Percentiles rank a stretch among this genome's conserved stretches.
phyloP scores from a whole-genome alignment of 2,329 filamentous ascomycete species.

The Pseudogymnoascus sp. region DNA sequence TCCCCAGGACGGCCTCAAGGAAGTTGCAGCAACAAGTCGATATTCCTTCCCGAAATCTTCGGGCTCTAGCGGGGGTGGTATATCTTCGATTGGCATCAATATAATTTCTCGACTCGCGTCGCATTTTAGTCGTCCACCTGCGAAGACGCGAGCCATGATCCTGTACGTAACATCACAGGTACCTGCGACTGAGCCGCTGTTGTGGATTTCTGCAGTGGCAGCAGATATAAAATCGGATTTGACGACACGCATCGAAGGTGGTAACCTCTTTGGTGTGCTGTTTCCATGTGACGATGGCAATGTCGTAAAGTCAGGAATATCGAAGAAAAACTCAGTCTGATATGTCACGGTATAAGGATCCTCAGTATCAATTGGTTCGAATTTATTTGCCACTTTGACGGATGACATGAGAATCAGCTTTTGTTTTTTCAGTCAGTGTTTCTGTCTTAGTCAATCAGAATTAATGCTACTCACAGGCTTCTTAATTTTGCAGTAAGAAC shows the following conservation, averaged over 20 bases:
- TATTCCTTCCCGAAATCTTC: constrained; percentile 8
- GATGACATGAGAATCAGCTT: constrained; percentile 7
- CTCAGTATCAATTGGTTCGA: background rate
- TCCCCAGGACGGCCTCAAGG: background rate
- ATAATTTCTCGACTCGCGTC: background rate
- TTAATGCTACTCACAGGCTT: constrained; percentile 6
- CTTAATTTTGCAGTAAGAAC: background rate
- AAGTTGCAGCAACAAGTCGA: background rate
- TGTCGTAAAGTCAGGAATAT: constrained; percentile 4
- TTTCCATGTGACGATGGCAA: constrained; percentile 1
- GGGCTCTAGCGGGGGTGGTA: constrained; percentile 1
- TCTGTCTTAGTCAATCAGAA: background rate
- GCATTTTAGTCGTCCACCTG: background rate
- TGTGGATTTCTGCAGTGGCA: background rate
- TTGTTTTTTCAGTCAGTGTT: background rate
- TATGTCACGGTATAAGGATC: background rate
- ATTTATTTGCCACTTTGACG: constrained; percentile 1
- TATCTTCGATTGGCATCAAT: constrained; percentile 7
- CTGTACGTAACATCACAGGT: constrained; percentile 4
- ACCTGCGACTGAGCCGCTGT: background rate
- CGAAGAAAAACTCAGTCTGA: constrained; percentile 6
- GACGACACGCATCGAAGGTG: constrained; percentile 7
- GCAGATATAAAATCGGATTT: background rate
- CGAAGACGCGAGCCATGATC: background rate
- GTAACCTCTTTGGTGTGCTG: background rate